Evolutionary conservation across 345 rosid genomes (phyloP).

Genomic region (Bruguiera sexangula): DNA sequence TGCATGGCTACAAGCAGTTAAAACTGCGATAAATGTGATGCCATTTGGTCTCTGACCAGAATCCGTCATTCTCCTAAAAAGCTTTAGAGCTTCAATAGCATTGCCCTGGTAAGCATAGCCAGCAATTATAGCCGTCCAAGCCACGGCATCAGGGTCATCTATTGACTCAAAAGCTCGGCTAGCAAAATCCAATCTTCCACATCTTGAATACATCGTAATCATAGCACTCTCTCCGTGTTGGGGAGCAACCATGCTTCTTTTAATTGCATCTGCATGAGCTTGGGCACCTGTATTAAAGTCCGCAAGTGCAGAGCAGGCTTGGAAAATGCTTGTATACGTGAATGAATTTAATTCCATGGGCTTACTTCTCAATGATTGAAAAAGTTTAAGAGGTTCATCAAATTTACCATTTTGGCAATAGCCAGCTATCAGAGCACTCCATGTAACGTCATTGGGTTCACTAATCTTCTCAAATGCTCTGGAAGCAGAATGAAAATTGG

Average conservation of each 20-base stretch:
- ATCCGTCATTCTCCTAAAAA: constrained; percentile 51
- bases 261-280: constrained; percentile 75
- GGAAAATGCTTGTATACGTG: constrained; percentile 65
- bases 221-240: constrained; percentile 65
- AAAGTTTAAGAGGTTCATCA: constrained; percentile 48
- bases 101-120: constrained; percentile 71
- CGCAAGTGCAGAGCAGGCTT: constrained; percentile 63
- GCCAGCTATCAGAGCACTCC: constrained; percentile 67
- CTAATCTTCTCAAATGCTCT: constrained; percentile 45
- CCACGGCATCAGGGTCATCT: constrained; percentile 57
- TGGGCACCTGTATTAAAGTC: constrained; percentile 60
- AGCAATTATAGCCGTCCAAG: constrained; percentile 71
- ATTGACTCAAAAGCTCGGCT: constrained; percentile 50
- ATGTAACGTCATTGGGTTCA: constrained; percentile 68
- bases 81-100: constrained; percentile 56
- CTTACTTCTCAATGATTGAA: constrained; percentile 46
- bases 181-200: constrained; percentile 64
- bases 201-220: constrained; percentile 65
- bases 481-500: constrained; percentile 48
- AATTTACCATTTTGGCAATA: constrained; percentile 54
- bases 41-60: constrained; percentile 53
- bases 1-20: constrained; percentile 77
- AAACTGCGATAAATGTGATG: constrained; percentile 60
- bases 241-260: constrained; percentile 48
- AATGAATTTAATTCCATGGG: constrained; percentile 45